Conservation (phyloP, 2,329 filamentous ascomycete species). For the Colletotrichum somersetense region DNA sequence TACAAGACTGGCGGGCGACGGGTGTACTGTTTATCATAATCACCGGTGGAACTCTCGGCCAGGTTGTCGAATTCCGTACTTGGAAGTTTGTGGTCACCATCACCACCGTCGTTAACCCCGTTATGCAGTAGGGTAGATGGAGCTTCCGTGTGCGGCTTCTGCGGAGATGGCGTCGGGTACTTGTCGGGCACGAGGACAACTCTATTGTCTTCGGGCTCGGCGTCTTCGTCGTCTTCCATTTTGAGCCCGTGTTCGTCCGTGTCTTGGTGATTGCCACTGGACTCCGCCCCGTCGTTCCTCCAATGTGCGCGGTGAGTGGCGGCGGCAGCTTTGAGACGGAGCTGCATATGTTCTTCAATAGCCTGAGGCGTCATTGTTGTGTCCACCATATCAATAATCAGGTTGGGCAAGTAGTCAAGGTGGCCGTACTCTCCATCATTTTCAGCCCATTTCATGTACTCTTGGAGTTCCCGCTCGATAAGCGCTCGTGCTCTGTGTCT, state of each 20-base stretch:
- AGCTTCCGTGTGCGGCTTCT: background rate
- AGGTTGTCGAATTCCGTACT: background rate
- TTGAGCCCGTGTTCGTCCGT: background rate
- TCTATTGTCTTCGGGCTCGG: constrained; percentile 36
- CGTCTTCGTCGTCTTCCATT: constrained; percentile 34
- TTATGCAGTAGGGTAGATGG: constrained; percentile 2
- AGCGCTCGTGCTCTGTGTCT: constrained; percentile 48
- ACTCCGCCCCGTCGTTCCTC: constrained; percentile 42
- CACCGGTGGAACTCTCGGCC: too few relatives aligned
- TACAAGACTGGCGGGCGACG: constrained; percentile 56
- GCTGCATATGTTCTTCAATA: constrained; percentile 53
- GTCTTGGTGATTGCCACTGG: background rate
- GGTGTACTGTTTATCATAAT: background rate
- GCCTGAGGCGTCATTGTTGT: constrained; percentile 46
- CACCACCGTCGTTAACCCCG: background rate
- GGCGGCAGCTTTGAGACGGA: constrained; percentile 53
- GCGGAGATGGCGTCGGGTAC: constrained; percentile 28
- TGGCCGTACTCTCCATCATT: constrained; percentile 54
- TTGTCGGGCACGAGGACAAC: constrained; percentile 40
- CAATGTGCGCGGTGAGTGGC: constrained; percentile 54
- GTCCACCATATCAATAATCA: constrained; percentile 54
- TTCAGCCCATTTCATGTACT: constrained; percentile 57
- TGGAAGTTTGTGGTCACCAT: background rate
- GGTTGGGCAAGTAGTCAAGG: constrained; percentile 54
- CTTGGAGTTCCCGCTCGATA: constrained; percentile 52